Conservation (phyloP, 148 eudicot species). For the Spergularia bocconei region DNA sequence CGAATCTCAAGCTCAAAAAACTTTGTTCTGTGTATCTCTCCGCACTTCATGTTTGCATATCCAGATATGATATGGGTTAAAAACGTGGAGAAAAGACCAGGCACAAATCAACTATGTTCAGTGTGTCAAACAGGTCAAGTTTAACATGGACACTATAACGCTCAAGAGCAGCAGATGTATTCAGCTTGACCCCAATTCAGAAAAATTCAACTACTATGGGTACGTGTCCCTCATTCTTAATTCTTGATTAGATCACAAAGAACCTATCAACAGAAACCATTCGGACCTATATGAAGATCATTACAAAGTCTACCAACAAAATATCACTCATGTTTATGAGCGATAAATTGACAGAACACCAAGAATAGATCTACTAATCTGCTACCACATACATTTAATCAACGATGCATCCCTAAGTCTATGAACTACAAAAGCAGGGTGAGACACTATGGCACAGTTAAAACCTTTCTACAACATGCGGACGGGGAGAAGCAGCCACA, state of each 20-base stretch:
- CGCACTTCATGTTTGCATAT: too few relatives aligned
- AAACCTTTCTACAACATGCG: background rate
- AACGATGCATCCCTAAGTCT: background rate
- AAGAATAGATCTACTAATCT: background rate
- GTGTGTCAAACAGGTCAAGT: background rate
- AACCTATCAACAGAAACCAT: too few relatives aligned
- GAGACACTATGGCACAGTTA: background rate
- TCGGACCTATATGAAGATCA: too few relatives aligned
- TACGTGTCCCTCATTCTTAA: too few relatives aligned
- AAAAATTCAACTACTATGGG: too few relatives aligned
- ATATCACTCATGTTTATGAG: background rate
- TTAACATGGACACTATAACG: background rate
- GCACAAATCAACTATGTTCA: background rate
- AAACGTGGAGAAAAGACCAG: background rate
- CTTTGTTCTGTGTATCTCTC: too few relatives aligned
- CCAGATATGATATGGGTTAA: background rate
- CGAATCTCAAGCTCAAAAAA: too few relatives aligned
- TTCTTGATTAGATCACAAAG: too few relatives aligned
- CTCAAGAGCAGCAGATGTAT: background rate
- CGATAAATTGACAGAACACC: background rate
- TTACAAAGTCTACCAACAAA: background rate
- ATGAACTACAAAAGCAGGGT: background rate
- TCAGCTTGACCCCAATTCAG: background rate
- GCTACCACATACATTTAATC: background rate
- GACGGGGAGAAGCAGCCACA: too few relatives aligned